Conservation (phyloP, 1,284 basidiomycete species). For the Cutaneotrichosporon mucoides region DNA sequence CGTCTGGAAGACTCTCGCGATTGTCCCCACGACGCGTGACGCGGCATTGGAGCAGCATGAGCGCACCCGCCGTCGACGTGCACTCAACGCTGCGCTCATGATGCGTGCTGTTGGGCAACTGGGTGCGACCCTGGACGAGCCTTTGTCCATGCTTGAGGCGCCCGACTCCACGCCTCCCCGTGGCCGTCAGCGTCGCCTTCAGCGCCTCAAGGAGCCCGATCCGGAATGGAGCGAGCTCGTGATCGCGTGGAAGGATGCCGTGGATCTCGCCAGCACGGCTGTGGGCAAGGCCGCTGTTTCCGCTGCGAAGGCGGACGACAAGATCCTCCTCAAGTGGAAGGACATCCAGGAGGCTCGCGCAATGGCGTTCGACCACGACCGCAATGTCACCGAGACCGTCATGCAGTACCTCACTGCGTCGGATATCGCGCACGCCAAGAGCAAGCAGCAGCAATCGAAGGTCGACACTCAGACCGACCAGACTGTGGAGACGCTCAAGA, state of each 20-base stretch:
- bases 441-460: slow-evolving; percentile 13
- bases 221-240: slow-evolving; percentile 26
- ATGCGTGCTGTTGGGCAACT: slow-evolving; percentile 64
- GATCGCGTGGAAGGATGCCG: slow-evolving; percentile 28
- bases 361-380: slow-evolving; percentile 14
- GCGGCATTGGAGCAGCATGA: slow-evolving; percentile 56
- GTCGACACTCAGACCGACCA: slow-evolving; percentile 53
- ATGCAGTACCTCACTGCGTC: slow-evolving; percentile 17
- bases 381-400: slow-evolving; percentile 16
- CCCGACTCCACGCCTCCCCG: slow-evolving; percentile 54
- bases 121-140: slow-evolving; percentile 60
- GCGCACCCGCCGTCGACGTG: slow-evolving; percentile 59
- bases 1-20: slow-evolving; percentile 55
- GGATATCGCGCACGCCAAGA: slow-evolving; percentile 9
- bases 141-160: slow-evolving; percentile 25
- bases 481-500: slow-evolving; percentile 68
- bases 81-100: slow-evolving; percentile 27
- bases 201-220: slow-evolving; percentile 61
- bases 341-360: slow-evolving; percentile 27
- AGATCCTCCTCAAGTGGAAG: slow-evolving; percentile 24
- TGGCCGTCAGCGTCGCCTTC: slow-evolving; percentile 66
- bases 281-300: slow-evolving; percentile 16
- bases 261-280: slow-evolving; percentile 28
- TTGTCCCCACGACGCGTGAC: slow-evolving; percentile 65
- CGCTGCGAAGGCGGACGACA: neutral